Base-by-base conservation (phyloP, 2,329 filamentous ascomycete genomes). In the Aspergillus spinulosporus region DNA sequence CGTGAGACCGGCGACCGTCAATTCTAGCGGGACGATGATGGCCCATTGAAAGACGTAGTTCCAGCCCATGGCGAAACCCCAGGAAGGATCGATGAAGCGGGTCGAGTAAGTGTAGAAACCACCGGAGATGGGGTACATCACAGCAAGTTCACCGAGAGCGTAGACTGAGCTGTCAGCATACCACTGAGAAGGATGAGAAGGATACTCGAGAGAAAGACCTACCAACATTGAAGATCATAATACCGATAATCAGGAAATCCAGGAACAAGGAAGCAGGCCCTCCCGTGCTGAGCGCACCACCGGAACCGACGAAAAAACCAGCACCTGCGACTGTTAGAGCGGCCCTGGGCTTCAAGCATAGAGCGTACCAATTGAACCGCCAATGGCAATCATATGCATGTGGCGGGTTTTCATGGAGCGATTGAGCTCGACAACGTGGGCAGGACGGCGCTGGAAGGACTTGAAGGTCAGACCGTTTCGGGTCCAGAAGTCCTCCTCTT, bases 21-120 rank as follows among this genome's bases (percentile, higher is more conserved):
- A 86, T 72, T 95, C 91, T 40, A 95, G 79, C 0, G 91, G 90
- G n/a, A 96, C 73, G 0, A 92, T 84, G 42, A 90, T 83, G 1
- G 93, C 81, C 90, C 91, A 96, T 73, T 92, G 88, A 62, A 95
- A 74, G 5, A 89, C 89, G 70, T 96, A 94, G 56, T 76, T 74
- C 74, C 74, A 77, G 12, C 75, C 75, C 71, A 77, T 74, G 34
- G 74, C 74, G 56, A 77, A 77, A 4, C 74, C 75, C 70, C 79
- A 82, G n/a, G 83, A 80, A 11, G 84, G 83, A 62, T 86, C 84
- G 57, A 86, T 73, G 62, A 87, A 87, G 55, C 84, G 81, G 50
- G 80, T 77, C 39, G 82, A 77, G 64, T 86, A 86, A 31, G 52
- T 54, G 28, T 81, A 84, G 72, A 87, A 86, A 61, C 81, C 82